Evolutionary conservation across 2,329 filamentous ascomycete genomes (phyloP).

Genomic region (Colletotrichum sp.): DNA sequence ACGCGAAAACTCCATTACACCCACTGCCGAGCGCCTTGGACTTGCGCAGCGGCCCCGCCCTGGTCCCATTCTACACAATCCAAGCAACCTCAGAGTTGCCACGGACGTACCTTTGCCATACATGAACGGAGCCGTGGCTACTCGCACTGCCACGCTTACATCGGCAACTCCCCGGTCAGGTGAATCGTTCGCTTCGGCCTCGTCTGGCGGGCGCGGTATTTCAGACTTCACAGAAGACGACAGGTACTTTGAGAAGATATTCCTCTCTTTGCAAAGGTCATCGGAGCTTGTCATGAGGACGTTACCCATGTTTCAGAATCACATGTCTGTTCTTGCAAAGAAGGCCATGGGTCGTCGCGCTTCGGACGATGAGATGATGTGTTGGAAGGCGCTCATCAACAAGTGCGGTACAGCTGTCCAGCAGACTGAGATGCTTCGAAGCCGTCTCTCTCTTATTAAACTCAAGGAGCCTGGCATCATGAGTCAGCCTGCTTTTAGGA

Average conservation of each 20-base stretch:
- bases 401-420: constrained; percentile 75
- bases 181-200: constrained; percentile 74
- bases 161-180: constrained; percentile 80
- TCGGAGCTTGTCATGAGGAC: constrained; percentile 76
- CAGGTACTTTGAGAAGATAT: constrained; percentile 81
- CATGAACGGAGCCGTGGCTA: constrained; percentile 40
- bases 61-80: constrained; percentile 48
- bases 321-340: constrained; percentile 69
- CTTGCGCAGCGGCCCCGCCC: constrained; percentile 41
- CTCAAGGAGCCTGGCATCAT: constrained; percentile 82
- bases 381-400: constrained; percentile 74
- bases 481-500: constrained; percentile 66
- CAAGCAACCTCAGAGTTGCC: constrained; percentile 60
- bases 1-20: constrained; percentile 58
- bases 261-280: constrained; percentile 74
- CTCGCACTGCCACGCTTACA: constrained; percentile 57
- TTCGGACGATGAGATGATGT: constrained; percentile 63
- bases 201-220: constrained; percentile 53
- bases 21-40: constrained; percentile 54
- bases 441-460: constrained; percentile 78
- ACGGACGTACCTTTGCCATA: constrained; percentile 59
- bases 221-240: constrained; percentile 79
- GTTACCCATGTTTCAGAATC: constrained; percentile 71
- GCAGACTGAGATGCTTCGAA: constrained; percentile 75
- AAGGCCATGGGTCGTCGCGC: constrained; percentile 65